phyloP scores from a whole-genome alignment of 208 protist genomes.

The Wallacemonas collosoma region DNA sequence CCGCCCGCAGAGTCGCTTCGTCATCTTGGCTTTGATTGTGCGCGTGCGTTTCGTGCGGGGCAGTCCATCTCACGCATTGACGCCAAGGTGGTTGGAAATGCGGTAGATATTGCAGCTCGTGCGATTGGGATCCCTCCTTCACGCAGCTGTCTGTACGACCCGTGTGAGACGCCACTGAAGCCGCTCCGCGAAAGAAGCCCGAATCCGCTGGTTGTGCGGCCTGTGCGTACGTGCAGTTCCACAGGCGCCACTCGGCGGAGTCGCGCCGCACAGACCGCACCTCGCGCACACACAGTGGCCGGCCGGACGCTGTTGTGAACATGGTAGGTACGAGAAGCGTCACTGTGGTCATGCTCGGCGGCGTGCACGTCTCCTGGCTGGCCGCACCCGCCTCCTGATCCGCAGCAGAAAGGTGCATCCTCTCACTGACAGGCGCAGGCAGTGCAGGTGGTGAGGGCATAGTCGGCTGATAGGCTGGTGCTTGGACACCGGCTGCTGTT shows the following conservation, averaged over 20 bases:
- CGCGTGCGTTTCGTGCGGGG: neutral
- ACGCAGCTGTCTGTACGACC: no score
- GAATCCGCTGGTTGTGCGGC: neutral
- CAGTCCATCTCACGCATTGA: neutral
- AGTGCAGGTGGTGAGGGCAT: no score
- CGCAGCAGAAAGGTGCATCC: no score
- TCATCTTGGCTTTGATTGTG: neutral
- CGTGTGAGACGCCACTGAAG: no score
- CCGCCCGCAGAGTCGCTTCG: neutral
- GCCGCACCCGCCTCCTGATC: no score
- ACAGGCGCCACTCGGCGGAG: slow-evolving; percentile 51
- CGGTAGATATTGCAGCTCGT: neutral
- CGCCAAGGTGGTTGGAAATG: slow-evolving; percentile 16
- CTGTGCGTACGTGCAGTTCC: neutral
- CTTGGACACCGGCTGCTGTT: neutral
- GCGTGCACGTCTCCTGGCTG: no score
- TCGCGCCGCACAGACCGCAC: slow-evolving; percentile 24
- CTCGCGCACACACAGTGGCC: slow-evolving; percentile 61
- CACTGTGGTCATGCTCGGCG: neutral
- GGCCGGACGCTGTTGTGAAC: slow-evolving; percentile 65
- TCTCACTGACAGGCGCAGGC: no score
- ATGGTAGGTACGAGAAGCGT: slow-evolving; percentile 47
- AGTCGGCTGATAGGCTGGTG: neutral
- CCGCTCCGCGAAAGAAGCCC: neutral
- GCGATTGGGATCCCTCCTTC: no score